Evolutionary conservation across 139 green algal genomes (phyloP), one percentile per base, ranked within the genome.

Genomic region (Picochlorum sp.): DNA sequence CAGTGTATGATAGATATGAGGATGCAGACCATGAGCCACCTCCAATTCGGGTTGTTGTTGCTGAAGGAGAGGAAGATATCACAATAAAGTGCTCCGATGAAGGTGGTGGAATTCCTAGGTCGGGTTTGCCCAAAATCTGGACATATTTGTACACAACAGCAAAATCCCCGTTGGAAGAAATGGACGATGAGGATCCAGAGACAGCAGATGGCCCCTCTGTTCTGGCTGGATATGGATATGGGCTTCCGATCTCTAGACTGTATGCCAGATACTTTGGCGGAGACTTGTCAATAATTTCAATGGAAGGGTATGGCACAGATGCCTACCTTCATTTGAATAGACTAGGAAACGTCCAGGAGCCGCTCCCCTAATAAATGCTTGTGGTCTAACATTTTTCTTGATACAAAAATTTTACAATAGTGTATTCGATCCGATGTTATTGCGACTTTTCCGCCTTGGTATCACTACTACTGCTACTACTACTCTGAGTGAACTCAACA

Each of bases 91-190:
- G 90, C 26, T 87, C 75, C 8, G 94, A 99, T 68, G 94, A 99
- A 74, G 94, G 94, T 3, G 94, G 94, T 37, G 94, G 94, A 66
- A 99, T 99, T 71, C 83, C 89, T 0, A 83, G 94, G 30, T 87
- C 67, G 20, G 94, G 91, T 51, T 68, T 98, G 45, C 82, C 86
- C 10, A 79, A 81, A 47, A 99, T 99, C 69, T 99, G 92, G 92
- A 98, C 94, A 45, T 99, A 99, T 79, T 79, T 99, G 24, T 99
- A 99, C 79, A 92, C 80, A 13, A 99, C 94, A 7, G 93, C 91
- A 4, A 49, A 21, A 7, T 87, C 74, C 4, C 86, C 86, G 0
- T 65, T 92, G 45, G 54, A 67, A 6, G 72, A 85, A 11, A 79
- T 91, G 63, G 80, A 81, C 32, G 59, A 77, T 30, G 28, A 30